Base-by-base conservation (phyloP, 306 rosid genomes). In the Casuarina glauca region DNA sequence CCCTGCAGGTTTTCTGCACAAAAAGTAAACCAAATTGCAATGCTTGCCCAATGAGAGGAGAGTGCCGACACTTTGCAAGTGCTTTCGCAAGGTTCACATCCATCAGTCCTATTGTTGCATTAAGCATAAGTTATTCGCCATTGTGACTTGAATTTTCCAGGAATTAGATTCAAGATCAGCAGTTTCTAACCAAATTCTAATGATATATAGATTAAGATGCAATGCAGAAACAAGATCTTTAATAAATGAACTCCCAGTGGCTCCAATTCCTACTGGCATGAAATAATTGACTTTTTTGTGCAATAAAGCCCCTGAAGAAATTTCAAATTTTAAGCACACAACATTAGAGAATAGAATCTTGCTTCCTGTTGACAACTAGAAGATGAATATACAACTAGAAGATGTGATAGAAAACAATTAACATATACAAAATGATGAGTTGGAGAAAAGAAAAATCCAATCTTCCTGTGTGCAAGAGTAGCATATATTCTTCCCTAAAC, bases 11-110 rank as follows among this genome's bases (percentile, higher is more conserved):
- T 67, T 95, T 95, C 85, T 95, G 99, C 85, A 95, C 97, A 76
- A 95, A 93, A 82, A 88, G 79, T 51, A 87, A 91, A 69, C 99
- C 99, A 79, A 95, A 95, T 79, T 95, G 99, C 83, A 95, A 91
- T 77, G 97, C 99, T 73, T 95, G 99, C 79, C 99, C 99, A 50
- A 86, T 95, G 99, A 88, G 97, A 84, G 99, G 96, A 81, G 99
- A 95, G 67, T 95, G 99, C 87, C 91, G 96, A 75, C 97, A 95
- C 85, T 95, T 95, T 39, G 99, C 97, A 74, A 95, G 98, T 79
- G 98, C 98, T 81, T 95, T 95, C 82, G 98, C 97, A 82, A 95
- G 99, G 99, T 95, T 79, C 67, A 88, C 63, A 53, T 76, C 57
- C 82, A 32, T 66, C 71, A 69, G 39, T 80, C 58, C 64, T 36